phyloP scores from a whole-genome alignment of 352 stramenopile species.

The Pythium volutum region DNA sequence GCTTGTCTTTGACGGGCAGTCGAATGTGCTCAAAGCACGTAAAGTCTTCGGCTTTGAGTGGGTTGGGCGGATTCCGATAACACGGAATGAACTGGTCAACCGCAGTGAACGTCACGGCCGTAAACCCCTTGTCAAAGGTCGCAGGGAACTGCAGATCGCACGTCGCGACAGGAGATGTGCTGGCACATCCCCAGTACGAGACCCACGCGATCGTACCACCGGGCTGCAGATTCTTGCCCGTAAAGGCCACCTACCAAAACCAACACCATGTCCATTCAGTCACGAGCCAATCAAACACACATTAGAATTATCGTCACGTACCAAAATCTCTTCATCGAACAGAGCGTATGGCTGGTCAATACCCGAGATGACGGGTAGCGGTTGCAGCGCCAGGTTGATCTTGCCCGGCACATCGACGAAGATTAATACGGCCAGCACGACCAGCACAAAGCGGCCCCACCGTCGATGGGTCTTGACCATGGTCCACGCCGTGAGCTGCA shows the following conservation, averaged over 20 bases:
- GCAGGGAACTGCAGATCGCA: conserved; percentile 75
- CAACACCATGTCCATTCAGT: not conserved
- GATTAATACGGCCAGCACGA: conserved; percentile 40
- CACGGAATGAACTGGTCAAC: conserved; percentile 86
- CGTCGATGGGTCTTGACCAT: conserved; percentile 50
- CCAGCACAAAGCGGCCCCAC: conserved; percentile 52
- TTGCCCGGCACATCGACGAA: conserved; percentile 44
- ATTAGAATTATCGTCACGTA: conserved; percentile 9
- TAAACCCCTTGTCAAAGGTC: conserved; percentile 60
- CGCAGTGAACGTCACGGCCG: conserved; percentile 62
- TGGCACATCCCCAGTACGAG: conserved; percentile 77
- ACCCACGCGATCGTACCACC: conserved; percentile 74
- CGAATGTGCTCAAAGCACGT: conserved; percentile 65
- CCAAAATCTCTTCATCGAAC: conserved; percentile 67
- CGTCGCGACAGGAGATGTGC: conserved; percentile 43
- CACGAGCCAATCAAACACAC: not conserved
- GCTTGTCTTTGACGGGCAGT: conserved; percentile 72
- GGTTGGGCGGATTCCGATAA: conserved; percentile 76
- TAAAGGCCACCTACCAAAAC: conserved; percentile 38
- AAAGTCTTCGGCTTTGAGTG: conserved; percentile 68
- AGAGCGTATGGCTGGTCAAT: conserved; percentile 71
- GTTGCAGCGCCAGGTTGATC: conserved; percentile 54
- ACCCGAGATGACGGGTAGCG: conserved; percentile 45
- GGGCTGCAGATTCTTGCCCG: conserved; percentile 73
- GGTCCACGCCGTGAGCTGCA: conserved; percentile 42